These are phyloP conservation scores for Canna indica DNA, from an alignment of 176 grass and related monocot species.

Conservation along the genomic window DNA sequence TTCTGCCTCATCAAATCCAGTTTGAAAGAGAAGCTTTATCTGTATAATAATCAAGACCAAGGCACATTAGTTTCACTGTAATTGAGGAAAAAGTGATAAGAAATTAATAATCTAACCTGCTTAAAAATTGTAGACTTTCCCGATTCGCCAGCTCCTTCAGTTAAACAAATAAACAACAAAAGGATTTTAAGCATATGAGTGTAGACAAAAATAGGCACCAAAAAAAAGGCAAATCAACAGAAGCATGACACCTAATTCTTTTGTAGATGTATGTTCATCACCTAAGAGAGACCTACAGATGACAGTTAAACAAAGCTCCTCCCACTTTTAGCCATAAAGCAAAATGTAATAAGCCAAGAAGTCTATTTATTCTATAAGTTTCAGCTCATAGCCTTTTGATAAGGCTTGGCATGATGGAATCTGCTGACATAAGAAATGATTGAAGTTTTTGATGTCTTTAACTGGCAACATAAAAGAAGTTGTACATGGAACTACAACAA, in stretches of 20 bases:
- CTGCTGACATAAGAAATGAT: no score
- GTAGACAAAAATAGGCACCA: neutral
- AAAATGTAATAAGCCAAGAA: no score
- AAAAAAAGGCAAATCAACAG: neutral
- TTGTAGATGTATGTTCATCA: no score
- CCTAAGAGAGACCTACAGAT: neutral
- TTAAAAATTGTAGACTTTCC: slow-evolving; percentile 99
- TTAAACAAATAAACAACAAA: slow-evolving; percentile 15
- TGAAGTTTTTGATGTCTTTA: no score
- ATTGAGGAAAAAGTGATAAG: slow-evolving; percentile 19
- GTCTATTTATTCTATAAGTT: no score
- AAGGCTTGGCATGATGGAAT: no score
- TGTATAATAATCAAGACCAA: slow-evolving; percentile 27
- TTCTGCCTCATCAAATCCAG: slow-evolving; percentile 74
- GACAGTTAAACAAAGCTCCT: neutral
- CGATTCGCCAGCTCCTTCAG: slow-evolving; percentile 86
- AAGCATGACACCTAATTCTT: neutral
- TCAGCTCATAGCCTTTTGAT: no score
- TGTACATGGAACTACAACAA: no score
- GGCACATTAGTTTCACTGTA: neutral
- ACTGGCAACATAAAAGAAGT: no score
- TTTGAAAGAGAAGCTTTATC: slow-evolving; percentile 99
- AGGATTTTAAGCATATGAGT: neutral
- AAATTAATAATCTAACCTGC: slow-evolving; percentile 36
- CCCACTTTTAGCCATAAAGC: no score